These are phyloP conservation scores for Trebouxia sp. DNA, from an alignment of 139 green algal genomes.

Conservation along the genomic window DNA sequence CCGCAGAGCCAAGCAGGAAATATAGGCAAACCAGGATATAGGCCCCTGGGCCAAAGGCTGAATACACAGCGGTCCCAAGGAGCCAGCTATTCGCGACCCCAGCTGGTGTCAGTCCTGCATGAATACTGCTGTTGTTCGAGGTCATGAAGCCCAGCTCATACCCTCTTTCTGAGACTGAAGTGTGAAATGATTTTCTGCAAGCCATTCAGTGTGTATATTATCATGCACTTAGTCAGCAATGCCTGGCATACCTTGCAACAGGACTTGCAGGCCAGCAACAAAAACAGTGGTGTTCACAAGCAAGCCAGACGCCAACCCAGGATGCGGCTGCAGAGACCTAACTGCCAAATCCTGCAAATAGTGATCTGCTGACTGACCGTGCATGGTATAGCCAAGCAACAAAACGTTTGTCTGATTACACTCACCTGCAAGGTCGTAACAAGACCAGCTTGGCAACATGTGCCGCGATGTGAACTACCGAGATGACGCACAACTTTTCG, in stretches of 20 bases:
- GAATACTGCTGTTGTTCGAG: not conserved
- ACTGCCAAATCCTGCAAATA: not conserved
- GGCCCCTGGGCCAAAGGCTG: conserved; percentile 81
- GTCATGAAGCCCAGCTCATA: too few species aligned
- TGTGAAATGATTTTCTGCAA: too few species aligned
- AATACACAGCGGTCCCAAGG: conserved; percentile 71
- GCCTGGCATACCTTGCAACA: conserved; percentile 59
- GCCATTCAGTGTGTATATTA: too few species aligned
- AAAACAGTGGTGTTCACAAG: conserved; percentile 63
- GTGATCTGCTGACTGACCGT: too few species aligned
- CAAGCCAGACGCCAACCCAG: conserved; percentile 52
- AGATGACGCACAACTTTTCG: too few species aligned
- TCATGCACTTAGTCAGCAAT: too few species aligned
- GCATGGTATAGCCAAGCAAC: too few species aligned
- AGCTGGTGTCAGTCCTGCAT: conserved; percentile 57
- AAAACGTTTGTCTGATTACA: not conserved
- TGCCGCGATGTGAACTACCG: too few species aligned
- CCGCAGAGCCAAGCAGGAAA: conserved; percentile 88
- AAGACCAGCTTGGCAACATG: not conserved
- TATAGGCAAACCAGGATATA: conserved; percentile 93
- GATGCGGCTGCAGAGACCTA: conserved; percentile 28
- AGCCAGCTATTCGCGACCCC: conserved; percentile 77
- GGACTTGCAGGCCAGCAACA: conserved; percentile 62
- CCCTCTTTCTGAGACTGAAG: too few species aligned
- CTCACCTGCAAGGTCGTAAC: not conserved